Evolutionary conservation across 202 grass and related monocot genomes (phyloP).

Genomic region (Thinopyrum obtusiflorum): DNA sequence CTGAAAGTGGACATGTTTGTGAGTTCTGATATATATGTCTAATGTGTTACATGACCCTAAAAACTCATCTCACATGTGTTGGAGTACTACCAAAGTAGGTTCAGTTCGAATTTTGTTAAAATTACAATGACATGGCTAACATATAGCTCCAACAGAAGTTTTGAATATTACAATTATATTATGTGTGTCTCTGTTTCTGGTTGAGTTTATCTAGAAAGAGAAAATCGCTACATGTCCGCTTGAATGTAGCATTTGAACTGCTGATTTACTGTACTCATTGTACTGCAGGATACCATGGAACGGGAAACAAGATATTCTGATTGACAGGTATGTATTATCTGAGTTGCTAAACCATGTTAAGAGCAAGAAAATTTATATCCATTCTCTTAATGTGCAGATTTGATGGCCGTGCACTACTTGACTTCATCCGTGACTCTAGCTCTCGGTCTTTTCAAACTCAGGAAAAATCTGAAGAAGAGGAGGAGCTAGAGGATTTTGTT

Average conservation of each 20-base stretch:
- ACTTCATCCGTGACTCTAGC: slow-evolving; percentile 82
- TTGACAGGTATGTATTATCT: slow-evolving; percentile 66
- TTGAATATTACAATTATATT: neutral
- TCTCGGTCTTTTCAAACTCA: slow-evolving; percentile 58
- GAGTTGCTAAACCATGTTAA: slow-evolving; percentile 14
- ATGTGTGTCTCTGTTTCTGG: neutral
- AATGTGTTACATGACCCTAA: neutral
- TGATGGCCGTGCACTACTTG: slow-evolving; percentile 92
- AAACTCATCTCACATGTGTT: neutral
- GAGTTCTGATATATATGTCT: neutral
- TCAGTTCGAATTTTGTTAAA: neutral
- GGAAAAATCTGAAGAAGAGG: slow-evolving; percentile 87
- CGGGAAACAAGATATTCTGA: slow-evolving; percentile 93
- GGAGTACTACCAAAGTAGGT: neutral
- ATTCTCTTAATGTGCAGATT: slow-evolving; percentile 58
- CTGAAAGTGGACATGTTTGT: slow-evolving; percentile 6
- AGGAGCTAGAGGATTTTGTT: slow-evolving; percentile 99
- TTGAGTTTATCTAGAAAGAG: slow-evolving; percentile 10
- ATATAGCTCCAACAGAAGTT: neutral
- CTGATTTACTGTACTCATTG: slow-evolving; percentile 4
- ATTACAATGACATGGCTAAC: neutral
- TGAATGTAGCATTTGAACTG: neutral
- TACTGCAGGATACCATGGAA: slow-evolving; percentile 93
- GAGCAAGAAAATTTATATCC: slow-evolving; percentile 26
- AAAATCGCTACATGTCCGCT: neutral